phyloP scores from a whole-genome alignment of 208 protist genomes.

The Leishmania guyanensis region DNA sequence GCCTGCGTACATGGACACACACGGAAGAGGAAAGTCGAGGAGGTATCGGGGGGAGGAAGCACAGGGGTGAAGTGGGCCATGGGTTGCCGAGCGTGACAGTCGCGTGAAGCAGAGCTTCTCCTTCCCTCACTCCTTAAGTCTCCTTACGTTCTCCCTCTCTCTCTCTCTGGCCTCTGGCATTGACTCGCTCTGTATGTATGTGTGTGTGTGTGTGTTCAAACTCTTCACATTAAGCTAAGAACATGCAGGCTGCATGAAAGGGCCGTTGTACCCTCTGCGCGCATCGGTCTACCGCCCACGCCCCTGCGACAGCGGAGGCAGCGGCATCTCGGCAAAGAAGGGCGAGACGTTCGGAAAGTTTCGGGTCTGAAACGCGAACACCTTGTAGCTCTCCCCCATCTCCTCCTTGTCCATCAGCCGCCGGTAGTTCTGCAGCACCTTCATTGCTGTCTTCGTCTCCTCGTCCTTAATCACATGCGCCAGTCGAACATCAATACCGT shows the following conservation, averaged over 20 bases:
- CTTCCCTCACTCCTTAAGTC: too few relatives aligned
- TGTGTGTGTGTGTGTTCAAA: neutral
- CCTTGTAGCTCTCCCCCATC: slow-evolving; percentile 92
- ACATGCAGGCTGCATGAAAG: neutral
- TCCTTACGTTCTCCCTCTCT: too few relatives aligned
- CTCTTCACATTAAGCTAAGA: neutral
- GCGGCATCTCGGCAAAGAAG: slow-evolving; percentile 78
- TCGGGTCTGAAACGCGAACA: slow-evolving; percentile 85
- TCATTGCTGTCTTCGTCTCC: slow-evolving; percentile 88
- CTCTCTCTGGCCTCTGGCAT: too few relatives aligned
- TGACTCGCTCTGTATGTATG: too few relatives aligned
- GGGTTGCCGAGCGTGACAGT: too few relatives aligned
- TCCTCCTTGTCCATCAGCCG: slow-evolving; percentile 83
- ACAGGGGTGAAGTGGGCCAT: too few relatives aligned
- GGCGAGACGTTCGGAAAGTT: slow-evolving; percentile 88
- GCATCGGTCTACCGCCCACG: slow-evolving; percentile 7
- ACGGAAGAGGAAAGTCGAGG: too few relatives aligned
- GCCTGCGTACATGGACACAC: too few relatives aligned
- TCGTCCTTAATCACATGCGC: slow-evolving; percentile 89
- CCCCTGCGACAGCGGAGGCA: slow-evolving; percentile 50
- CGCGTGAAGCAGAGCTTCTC: too few relatives aligned
- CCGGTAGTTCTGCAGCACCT: slow-evolving; percentile 86
- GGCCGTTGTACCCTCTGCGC: neutral
- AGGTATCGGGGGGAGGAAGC: too few relatives aligned
- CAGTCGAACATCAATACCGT: slow-evolving; percentile 87